These are phyloP conservation scores for Nymphaea thermarum DNA, from an alignment of 164 flowering plant genomes.

Conservation along the genomic window DNA sequence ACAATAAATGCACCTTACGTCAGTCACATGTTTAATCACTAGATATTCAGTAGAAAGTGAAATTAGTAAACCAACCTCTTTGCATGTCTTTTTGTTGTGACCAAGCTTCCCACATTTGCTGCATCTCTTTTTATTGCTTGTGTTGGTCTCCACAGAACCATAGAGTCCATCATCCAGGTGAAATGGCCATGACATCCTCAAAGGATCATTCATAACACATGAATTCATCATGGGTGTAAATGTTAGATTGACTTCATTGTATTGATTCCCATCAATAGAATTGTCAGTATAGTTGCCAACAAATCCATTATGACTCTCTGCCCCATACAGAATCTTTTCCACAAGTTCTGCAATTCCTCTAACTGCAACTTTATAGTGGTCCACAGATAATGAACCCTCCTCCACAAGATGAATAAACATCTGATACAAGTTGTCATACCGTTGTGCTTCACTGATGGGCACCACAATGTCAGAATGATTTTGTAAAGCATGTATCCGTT, in stretches of 20 bases:
- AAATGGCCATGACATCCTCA: background rate
- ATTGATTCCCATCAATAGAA: background rate
- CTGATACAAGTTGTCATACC: conserved; percentile 1
- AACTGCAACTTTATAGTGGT: background rate
- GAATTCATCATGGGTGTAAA: background rate
- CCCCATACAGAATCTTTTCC: background rate
- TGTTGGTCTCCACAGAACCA: background rate
- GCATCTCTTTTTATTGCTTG: background rate
- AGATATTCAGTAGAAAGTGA: too few relatives aligned
- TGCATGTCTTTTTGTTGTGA: background rate
- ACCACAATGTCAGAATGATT: background rate
- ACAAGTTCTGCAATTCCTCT: background rate
- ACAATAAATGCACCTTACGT: too few relatives aligned
- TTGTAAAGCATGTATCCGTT: background rate
- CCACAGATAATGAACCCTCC: conserved; percentile 1
- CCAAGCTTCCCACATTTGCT: background rate
- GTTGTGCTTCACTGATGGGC: background rate
- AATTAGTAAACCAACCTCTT: too few relatives aligned
- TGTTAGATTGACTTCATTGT: conserved; percentile 1
- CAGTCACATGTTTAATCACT: too few relatives aligned
- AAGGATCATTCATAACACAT: background rate
- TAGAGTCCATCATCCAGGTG: background rate
- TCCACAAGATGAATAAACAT: background rate
- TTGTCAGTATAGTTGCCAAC: background rate
- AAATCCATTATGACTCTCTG: background rate